Evolutionary conservation across 768 basidiomycete species (phyloP), one percentile per base, ranked within the genome.

Genomic region (Ramaria sp.): DNA sequence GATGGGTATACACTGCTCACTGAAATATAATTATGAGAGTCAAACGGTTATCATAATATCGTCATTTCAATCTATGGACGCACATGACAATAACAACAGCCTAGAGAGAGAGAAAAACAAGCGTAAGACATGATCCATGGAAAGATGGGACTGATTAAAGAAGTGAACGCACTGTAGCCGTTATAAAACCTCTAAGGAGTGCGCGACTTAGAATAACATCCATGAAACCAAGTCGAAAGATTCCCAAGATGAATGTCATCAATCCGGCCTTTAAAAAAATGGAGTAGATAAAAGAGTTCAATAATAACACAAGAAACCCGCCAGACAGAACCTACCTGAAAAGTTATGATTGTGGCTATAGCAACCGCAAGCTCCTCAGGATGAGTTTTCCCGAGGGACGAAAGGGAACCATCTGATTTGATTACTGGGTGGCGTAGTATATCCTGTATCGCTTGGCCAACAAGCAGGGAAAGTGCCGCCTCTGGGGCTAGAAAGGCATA

Each of bases 201-300:
- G 92, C 89, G 50, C 91, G 82, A 61, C 88, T 91, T 27, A 97
- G 76, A 5, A 95, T 87, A 12, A 95, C 93, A 65, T 97, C 94
- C 51, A 95, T 80, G 68, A 95, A 95, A 1, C 93, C 92, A 9
- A 97, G 73, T 24, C 91, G 77, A 64, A 94, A 83, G 61, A 95
- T 78, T 2, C 94, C 94, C 28, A 96, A 75, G 24, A 87, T 65
- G 57, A 89, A 91, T 0, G 90, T 84, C 59, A 96, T 85, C 30
- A 94, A 60, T 37, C 92, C 92, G 60, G 83, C 86, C 86, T 89
- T 58, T 41, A n/a, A 8, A 8, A 41, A 16, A 12, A 7, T 7
- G n/a, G 9, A 12, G 8, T 9, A 41, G 20, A 16, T 8, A n/a
- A 37, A 37, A n/a, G n/a, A n/a, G n/a, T n/a, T 34, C 32, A 9